Evolutionary conservation across 495 filamentous ascomycete genomes (phyloP).

Genomic region (Hypoxylon trugodes): DNA sequence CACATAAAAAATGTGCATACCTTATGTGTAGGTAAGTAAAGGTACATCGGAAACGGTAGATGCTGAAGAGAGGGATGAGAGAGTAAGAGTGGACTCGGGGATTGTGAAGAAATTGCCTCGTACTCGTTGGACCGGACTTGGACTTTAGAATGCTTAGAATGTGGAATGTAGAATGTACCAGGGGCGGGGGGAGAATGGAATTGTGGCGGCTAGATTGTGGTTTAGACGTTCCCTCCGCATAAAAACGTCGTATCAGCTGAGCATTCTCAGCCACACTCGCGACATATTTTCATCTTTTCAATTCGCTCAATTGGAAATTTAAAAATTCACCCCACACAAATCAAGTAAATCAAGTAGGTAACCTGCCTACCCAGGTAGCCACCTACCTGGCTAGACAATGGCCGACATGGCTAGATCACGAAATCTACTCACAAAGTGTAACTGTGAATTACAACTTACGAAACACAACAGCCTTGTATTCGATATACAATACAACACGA

Average conservation of each 20-base stretch:
- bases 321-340: slow-evolving; percentile 31
- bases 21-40: too few species aligned
- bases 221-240: slow-evolving; percentile 31
- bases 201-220: slow-evolving; percentile 33
- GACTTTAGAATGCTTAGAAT: too few species aligned
- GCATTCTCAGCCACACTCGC: slow-evolving; percentile 31
- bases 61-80: slow-evolving; percentile 14
- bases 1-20: slow-evolving; percentile 27
- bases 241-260: slow-evolving; percentile 34
- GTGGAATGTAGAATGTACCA: too few species aligned
- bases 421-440: slow-evolving; percentile 9
- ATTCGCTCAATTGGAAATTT: slow-evolving; percentile 9
- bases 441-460: slow-evolving; percentile 4
- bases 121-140: too few species aligned
- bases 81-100: too few species aligned
- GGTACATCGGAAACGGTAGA: slow-evolving; percentile 25
- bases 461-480: slow-evolving; percentile 27
- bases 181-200: too few species aligned
- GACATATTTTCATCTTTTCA: too few species aligned
- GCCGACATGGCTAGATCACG: slow-evolving; percentile 17
- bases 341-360: too few species aligned
- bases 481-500: slow-evolving; percentile 24
- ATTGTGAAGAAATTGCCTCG: slow-evolving; percentile 32
- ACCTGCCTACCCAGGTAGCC: too few species aligned
- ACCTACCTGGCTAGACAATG: too few species aligned